These are phyloP conservation scores for Trichoderma cornu-damae DNA, from an alignment of 2,329 filamentous ascomycete genomes.

Conservation along the genomic window DNA sequence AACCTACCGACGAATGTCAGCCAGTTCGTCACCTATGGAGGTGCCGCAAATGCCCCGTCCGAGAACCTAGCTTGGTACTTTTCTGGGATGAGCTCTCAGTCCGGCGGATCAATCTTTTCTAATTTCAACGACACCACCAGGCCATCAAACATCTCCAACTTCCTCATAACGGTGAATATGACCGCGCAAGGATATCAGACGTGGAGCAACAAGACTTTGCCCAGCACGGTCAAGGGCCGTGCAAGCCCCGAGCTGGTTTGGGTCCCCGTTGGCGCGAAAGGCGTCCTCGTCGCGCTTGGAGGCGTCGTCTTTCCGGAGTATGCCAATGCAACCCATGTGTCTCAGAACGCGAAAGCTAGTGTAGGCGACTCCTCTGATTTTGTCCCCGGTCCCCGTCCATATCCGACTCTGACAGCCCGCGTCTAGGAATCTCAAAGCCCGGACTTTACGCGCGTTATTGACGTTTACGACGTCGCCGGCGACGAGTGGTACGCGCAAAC, in stretches of 20 bases:
- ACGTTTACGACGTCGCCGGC: constrained; percentile 70
- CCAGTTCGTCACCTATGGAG: constrained; percentile 60
- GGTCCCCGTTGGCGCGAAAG: constrained; percentile 71
- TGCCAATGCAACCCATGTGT: constrained; percentile 25
- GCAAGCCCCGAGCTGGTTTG: constrained; percentile 63
- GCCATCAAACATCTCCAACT: constrained; percentile 48
- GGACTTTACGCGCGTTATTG: constrained; percentile 64
- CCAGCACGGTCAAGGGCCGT: constrained; percentile 45
- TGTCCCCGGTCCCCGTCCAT: background rate
- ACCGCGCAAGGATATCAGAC: constrained; percentile 41
- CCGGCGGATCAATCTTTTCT: constrained; percentile 46
- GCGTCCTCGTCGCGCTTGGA: constrained; percentile 71
- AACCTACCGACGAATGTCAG: constrained; percentile 46
- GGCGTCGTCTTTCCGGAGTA: constrained; percentile 63
- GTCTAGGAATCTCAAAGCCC: constrained; percentile 58
- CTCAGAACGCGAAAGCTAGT: constrained; percentile 30
- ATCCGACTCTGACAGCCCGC: background rate
- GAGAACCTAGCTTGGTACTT: constrained; percentile 71
- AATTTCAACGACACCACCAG: constrained; percentile 33
- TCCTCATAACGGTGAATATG: constrained; percentile 59
- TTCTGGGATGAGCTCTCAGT: constrained; percentile 52
- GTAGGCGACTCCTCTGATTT: constrained; percentile 26
- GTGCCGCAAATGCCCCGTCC: constrained; percentile 58
- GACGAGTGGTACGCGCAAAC: constrained; percentile 65
- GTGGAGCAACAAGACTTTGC: constrained; percentile 56